Conservation (phyloP, 148 eudicot genomes). For the Dysphania ambrosioides region DNA sequence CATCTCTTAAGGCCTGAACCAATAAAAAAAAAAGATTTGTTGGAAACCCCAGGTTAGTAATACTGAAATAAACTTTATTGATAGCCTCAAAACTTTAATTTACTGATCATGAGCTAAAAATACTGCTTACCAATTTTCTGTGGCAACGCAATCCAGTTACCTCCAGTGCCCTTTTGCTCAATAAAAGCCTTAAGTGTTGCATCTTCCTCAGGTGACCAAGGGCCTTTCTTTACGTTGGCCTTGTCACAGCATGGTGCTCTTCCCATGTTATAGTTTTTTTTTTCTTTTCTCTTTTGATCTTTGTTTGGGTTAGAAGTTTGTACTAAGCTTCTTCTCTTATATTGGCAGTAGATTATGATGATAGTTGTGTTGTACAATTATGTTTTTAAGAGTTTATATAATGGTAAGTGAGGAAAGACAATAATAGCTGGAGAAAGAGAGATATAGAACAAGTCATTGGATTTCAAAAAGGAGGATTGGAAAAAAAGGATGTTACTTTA, state of each 20-base stretch:
- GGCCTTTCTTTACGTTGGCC: slow-evolving; percentile 61
- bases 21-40: too few species aligned
- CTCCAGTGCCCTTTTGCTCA: slow-evolving; percentile 49
- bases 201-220: slow-evolving; percentile 73
- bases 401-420: slow-evolving; percentile 32
- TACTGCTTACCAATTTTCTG: slow-evolving; percentile 45
- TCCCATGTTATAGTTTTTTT: slow-evolving; percentile 41
- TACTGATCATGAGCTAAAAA: background rate
- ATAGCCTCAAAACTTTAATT: background rate
- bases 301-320: slow-evolving; percentile 2
- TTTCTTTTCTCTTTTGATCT: background rate
- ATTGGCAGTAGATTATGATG: slow-evolving; percentile 7
- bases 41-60: background rate
- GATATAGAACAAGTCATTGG: slow-evolving; percentile 42
- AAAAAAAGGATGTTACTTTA: slow-evolving; percentile 34
- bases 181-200: slow-evolving; percentile 48
- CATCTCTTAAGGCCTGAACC: slow-evolving; percentile 81
- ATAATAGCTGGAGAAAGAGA: slow-evolving; percentile 67
- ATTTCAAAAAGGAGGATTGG: slow-evolving; percentile 37
- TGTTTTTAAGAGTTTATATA: slow-evolving; percentile 24
- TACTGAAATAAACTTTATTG: background rate
- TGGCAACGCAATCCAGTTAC: slow-evolving; percentile 62
- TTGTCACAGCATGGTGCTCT: slow-evolving; percentile 71
- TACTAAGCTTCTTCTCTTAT: too few species aligned
- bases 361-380: slow-evolving; percentile 19